Conservation (phyloP, 2,329 filamentous ascomycete genomes). For the Westerdykella aurantiaca region DNA sequence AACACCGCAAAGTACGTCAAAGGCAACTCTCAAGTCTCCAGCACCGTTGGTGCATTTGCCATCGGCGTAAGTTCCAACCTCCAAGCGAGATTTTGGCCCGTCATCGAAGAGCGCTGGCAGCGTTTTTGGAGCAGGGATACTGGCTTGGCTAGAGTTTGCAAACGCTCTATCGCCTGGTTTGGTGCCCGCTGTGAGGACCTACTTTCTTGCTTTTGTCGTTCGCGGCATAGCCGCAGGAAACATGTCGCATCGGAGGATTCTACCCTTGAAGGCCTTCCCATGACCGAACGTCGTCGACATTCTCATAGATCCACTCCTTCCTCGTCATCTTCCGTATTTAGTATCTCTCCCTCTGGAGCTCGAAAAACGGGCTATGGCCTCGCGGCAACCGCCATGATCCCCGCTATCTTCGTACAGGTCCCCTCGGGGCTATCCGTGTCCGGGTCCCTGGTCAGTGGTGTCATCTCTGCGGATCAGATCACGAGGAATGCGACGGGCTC, state of each 20-base stretch:
- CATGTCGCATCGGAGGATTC: too few relatives aligned
- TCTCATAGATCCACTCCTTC: too few relatives aligned
- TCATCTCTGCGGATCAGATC: slow-evolving; percentile 54
- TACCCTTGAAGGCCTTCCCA: too few relatives aligned
- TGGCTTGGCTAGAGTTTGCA: slow-evolving; percentile 24
- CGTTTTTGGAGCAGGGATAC: slow-evolving; percentile 49
- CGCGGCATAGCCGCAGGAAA: too few relatives aligned
- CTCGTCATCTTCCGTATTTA: too few relatives aligned
- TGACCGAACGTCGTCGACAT: too few relatives aligned
- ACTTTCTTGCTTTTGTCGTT: too few relatives aligned
- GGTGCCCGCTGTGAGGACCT: too few relatives aligned
- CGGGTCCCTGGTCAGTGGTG: slow-evolving; percentile 52
- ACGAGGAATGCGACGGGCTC: slow-evolving; percentile 42
- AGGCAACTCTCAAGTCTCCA: slow-evolving; percentile 67
- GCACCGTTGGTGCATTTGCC: slow-evolving; percentile 69
- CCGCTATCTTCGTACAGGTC: slow-evolving; percentile 72
- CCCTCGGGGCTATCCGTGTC: slow-evolving; percentile 55
- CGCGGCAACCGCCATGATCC: slow-evolving; percentile 77
- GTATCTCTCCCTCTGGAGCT: too few relatives aligned
- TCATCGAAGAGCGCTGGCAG: slow-evolving; percentile 38
- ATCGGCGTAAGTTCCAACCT: slow-evolving; percentile 74
- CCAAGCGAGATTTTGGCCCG: slow-evolving; percentile 63
- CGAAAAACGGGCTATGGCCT: slow-evolving; percentile 58
- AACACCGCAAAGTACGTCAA: slow-evolving; percentile 63
- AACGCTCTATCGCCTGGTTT: slow-evolving; percentile 5